Evolutionary conservation across 2,329 filamentous ascomycete species (phyloP).

Genomic region (Aspergillus fumigatiaffinis): DNA sequence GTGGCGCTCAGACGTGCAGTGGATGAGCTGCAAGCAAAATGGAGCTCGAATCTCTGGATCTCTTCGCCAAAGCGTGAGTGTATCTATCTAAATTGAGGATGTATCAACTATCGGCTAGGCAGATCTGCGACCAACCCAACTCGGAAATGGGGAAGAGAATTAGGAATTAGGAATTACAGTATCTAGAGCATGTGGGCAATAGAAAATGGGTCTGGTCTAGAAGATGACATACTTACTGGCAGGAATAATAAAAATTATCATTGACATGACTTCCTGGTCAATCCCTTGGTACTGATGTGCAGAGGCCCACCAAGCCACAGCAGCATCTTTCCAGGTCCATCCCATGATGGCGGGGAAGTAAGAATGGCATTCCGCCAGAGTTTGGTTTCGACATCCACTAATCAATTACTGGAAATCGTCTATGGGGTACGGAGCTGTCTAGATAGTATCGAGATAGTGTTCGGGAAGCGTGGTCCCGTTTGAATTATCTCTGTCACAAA

Average conservation of each 20-base stretch:
- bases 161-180: conserved; percentile 15
- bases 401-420: conserved; percentile 2
- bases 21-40: conserved; percentile 7
- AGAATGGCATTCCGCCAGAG: conserved; percentile 18
- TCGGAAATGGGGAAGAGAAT: conserved; percentile 15
- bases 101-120: conserved; percentile 16
- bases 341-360: conserved; percentile 18
- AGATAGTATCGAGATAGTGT: background rate
- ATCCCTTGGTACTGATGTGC: background rate
- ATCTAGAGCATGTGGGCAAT: conserved; percentile 8
- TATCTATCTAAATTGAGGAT: conserved; percentile 15
- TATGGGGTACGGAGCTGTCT: background rate
- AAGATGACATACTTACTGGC: background rate
- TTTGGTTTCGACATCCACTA: conserved; percentile 13
- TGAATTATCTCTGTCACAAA: conserved; percentile 31
- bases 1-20: conserved; percentile 20
- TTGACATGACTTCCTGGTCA: background rate
- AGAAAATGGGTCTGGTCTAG: conserved; percentile 2
- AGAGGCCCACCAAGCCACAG: background rate
- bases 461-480: background rate
- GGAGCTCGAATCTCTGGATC: conserved; percentile 3
- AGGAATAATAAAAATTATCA: background rate
- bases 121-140: conserved; percentile 19
- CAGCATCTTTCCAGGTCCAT: background rate
- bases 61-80: background rate